A percentile compares a stretch with the other conserved stretches of the same genome.
Evolutionary conservation across 2,329 filamentous ascomycete genomes (phyloP).

Genomic region (Microdochium paspali): DNA sequence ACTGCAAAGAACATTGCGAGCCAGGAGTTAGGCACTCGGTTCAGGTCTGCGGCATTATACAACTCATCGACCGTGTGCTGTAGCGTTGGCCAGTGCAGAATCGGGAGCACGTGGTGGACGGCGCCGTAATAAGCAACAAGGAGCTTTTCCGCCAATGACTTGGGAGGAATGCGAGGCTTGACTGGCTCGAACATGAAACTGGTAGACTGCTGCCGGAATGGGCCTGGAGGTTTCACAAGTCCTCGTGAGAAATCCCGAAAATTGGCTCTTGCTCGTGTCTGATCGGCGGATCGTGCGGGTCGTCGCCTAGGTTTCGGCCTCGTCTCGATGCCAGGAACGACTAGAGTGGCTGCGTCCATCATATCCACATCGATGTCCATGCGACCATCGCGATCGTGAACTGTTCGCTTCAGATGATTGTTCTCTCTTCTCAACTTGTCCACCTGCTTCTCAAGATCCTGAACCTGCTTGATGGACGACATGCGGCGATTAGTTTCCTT

Average conservation of each 20-base stretch:
- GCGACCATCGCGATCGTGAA: conserved; percentile 40
- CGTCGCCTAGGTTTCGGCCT: conserved; percentile 56
- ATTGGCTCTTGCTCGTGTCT: conserved; percentile 62
- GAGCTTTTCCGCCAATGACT: conserved; percentile 60
- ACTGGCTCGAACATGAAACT: conserved; percentile 37
- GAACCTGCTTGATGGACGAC: conserved; percentile 99
- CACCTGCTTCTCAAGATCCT: conserved; percentile 91
- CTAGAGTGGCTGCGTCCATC: conserved; percentile 18
- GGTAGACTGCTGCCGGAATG: conserved; percentile 46
- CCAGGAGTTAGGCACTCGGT: conserved; percentile 59
- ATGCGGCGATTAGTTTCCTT: conserved; percentile 98
- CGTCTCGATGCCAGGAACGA: conserved; percentile 13
- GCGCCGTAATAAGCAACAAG: conserved; percentile 67
- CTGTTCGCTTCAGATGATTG: conserved; percentile 57
- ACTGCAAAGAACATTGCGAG: conserved; percentile 74
- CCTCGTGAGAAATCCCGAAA: conserved; percentile 66
- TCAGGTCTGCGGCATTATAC: conserved; percentile 56
- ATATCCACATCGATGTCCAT: conserved; percentile 38
- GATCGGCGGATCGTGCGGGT: conserved; percentile 54
- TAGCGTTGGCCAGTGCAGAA: conserved; percentile 84
- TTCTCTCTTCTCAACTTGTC: conserved; percentile 74
- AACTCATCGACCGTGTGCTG: conserved; percentile 65
- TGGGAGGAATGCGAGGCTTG: conserved; percentile 60
- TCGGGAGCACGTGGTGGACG: conserved; percentile 72
- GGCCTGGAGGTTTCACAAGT: conserved; percentile 68